Percentiles rank a stretch among this genome's conserved stretches.
phyloP scores from a whole-genome alignment of 306 rosid genomes.

The Astragalus membranaceus region DNA sequence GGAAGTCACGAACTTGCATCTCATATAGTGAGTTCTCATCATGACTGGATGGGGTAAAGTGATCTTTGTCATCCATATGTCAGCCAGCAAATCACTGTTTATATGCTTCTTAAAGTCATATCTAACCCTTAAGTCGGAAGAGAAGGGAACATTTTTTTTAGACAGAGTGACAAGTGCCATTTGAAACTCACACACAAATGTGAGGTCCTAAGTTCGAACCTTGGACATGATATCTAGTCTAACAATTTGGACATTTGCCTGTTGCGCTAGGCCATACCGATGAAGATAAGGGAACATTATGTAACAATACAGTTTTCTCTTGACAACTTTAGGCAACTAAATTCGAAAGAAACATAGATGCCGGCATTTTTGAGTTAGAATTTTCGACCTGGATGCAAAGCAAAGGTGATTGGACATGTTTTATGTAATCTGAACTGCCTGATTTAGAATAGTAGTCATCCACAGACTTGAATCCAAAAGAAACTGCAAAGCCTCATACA shows the following conservation, averaged over 20 bases:
- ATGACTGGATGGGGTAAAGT: neutral
- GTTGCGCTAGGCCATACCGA: too few species aligned
- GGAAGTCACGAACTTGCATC: neutral
- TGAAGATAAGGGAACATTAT: too few species aligned
- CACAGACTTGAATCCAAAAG: constrained; percentile 93
- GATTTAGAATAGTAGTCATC: constrained; percentile 83
- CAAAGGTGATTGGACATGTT: constrained; percentile 69
- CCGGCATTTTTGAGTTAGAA: neutral
- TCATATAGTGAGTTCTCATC: neutral
- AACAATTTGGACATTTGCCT: too few species aligned
- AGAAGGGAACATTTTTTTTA: neutral
- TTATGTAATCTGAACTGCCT: constrained; percentile 77
- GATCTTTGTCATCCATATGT: neutral
- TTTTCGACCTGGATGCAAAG: constrained; percentile 87
- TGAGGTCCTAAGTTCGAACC: too few species aligned
- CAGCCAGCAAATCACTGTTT: neutral
- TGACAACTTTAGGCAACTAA: too few species aligned
- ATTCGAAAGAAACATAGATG: too few species aligned
- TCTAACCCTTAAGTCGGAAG: neutral
- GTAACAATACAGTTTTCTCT: too few species aligned
- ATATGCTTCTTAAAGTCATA: neutral
- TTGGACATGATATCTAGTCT: too few species aligned
- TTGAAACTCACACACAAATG: too few species aligned
- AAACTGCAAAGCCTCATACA: constrained; percentile 50
- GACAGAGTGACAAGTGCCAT: too few species aligned